These are phyloP conservation scores for Coniochaeta sp. DNA, from an alignment of 2,329 filamentous ascomycete species.

Conservation along the genomic window DNA sequence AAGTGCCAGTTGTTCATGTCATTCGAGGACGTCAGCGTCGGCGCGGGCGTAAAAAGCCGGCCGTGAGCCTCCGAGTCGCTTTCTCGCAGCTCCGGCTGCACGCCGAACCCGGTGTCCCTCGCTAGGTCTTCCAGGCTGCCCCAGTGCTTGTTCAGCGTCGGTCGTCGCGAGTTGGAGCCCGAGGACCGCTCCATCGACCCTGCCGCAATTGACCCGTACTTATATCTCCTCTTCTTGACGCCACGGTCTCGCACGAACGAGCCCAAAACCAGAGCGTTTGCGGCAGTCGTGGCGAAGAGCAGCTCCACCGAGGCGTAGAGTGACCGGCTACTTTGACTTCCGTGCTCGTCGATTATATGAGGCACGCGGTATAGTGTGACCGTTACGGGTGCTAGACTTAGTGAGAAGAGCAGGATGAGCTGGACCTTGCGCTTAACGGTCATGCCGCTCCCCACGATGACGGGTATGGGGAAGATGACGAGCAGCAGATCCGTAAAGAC, in stretches of 20 bases:
- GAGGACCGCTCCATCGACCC: slow-evolving; percentile 52
- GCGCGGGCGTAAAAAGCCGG: slow-evolving; percentile 12
- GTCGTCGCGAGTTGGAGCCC: slow-evolving; percentile 30
- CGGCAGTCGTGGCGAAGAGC: slow-evolving; percentile 76
- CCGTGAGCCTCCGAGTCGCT: slow-evolving; percentile 16
- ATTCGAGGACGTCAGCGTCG: slow-evolving; percentile 21
- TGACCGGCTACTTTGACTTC: slow-evolving; percentile 79
- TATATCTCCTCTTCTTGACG: slow-evolving; percentile 81
- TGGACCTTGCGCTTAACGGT: slow-evolving; percentile 68
- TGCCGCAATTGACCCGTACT: slow-evolving; percentile 50
- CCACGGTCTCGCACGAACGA: slow-evolving; percentile 89
- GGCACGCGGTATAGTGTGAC: slow-evolving; percentile 79
- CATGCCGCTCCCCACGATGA: slow-evolving; percentile 77
- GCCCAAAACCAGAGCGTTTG: slow-evolving; percentile 83
- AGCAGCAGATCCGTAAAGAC: slow-evolving; percentile 83
- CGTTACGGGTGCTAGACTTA: slow-evolving; percentile 72
- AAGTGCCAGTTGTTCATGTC: slow-evolving; percentile 41
- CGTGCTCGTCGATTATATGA: slow-evolving; percentile 61
- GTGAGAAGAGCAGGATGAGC: slow-evolving; percentile 71
- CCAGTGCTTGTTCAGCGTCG: slow-evolving; percentile 58
- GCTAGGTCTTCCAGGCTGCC: slow-evolving; percentile 91
- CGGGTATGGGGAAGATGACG: slow-evolving; percentile 80
- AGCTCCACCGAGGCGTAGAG: slow-evolving; percentile 87
- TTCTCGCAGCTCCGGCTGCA: slow-evolving; percentile 43
- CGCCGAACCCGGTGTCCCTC: slow-evolving; percentile 66